Base-by-base conservation (phyloP, 2,329 filamentous ascomycete species). In the Aspergillus fructus region DNA sequence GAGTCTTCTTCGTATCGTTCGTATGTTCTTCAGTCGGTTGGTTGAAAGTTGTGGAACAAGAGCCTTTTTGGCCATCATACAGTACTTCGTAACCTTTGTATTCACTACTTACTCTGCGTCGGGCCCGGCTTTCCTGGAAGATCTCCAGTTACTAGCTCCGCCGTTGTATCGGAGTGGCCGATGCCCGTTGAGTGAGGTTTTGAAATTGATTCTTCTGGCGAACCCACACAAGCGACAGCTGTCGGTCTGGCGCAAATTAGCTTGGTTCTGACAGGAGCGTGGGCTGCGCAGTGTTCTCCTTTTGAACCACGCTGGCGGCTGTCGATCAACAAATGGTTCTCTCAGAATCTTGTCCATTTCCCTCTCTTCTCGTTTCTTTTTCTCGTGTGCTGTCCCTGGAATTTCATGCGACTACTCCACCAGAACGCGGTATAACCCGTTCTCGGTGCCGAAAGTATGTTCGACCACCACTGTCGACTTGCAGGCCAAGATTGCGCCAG, bases 391-490 rank as follows among this genome's bases (percentile, higher is more conserved):
- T 41, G 53, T 43, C 30, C 39, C 56, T 51, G 50, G 24, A 46
- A 55, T 30, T 42, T 27, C 47, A 51, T 53, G 30, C 51, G 41
- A 55, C 41, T 52, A 50, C 53, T 46, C 54, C 55, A 50, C 55
- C 48, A 58, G 59, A 64, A 63, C 62, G 60, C 64, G 63, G 60
- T 58, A 60, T 58, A 47, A 58, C 37, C 51, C 53, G 48, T 57
- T 51, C 53, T 24, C 15, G 24, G 17, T 30, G 27, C 17, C 11
- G 7, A 39, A 30, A 30, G 17, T 42, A 53, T 19, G 8, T 52
- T 58, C 54, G 37, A 30, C 27, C 9, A 49, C 43, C 27, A 48
- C 49, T 37, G 46, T 40, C 47, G 47, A 45, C 49, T 39, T 46
- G 21, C 41, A 51, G 21, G 42, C 42, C 46, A 45, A 49, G 50